Base-by-base conservation (phyloP, 2,329 filamentous ascomycete species). In the Trichoderma lentiforme region DNA sequence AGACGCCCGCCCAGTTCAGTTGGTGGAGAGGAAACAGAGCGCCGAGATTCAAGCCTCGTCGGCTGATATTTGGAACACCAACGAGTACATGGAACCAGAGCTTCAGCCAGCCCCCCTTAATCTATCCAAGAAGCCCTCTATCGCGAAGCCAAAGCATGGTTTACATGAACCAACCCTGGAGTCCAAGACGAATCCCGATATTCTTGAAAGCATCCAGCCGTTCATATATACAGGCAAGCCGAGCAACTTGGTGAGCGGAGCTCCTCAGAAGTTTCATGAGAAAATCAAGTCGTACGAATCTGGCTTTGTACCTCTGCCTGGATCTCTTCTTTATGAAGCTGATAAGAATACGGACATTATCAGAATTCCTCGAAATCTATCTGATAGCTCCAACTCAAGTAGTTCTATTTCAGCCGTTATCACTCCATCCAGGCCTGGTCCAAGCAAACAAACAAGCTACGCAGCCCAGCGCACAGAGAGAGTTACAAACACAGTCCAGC, bases 51-150 rank as follows among this genome's bases (percentile, higher is more conserved):
- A 73, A 14, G 75, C 76, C 5, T 73, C 75, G 3, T 73, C 75
- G 2, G 78, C 78, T 2, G 73, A 77, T 57, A 43, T 79, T 14
- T 75, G 74, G 76, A 63, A 71, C 51, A 51, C 61, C 21, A 76
- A 75, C 32, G 73, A 74, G 21, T 69, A 74, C 5, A 74, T 74
- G 34, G 71, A 73, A 21, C 67, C 74, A 6, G 74, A 74, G 24
- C 68, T 78, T 26, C 74, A 76, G 34, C 79, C 79, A 7, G 74
- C 75, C 12, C 77, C 78, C 4, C 72, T 80, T 12, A 73, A 74
- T 12, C 70, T 80, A 18, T 62, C 43, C 30, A 68, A 69, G 36
- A 70, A 61, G 43, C 30, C 53, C 15, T 65, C 66, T 6, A 32
- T 57, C 15, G 30, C 36, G 47, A 28, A 7, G 32, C 43, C 67